Base-by-base conservation (phyloP, 257 asterid genomes). In the Lithospermum erythrorhizon region DNA sequence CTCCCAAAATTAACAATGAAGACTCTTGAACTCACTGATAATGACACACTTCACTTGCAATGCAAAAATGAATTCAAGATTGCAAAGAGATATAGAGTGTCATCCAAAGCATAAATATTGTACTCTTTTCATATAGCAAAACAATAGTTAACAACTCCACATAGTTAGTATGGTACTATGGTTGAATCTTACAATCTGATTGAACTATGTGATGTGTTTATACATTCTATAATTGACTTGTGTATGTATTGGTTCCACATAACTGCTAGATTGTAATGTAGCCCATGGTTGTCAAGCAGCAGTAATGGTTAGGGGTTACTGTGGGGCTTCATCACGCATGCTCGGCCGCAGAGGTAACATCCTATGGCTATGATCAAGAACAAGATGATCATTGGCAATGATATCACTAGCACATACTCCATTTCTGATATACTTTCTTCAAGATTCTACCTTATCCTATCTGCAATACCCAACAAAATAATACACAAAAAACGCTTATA, bases 341-440 rank as follows among this genome's bases (percentile, higher is more conserved):
- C 61, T 66, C 78, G 79, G 21, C 95, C 95, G 19, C 81, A 0
- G 11, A 84, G 64, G 75, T 75, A 87, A 67, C 87, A 82, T 35
- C 80, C 86, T 30, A 84, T 59, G 27, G 83, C 82, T 0, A 70
- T 27, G 8, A 87, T 79, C 61, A 82, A 55, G 53, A 82, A 53
- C 53, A 84, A 58, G 45, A 87, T 61, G 62, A 87, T 82, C 23
- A 80, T 21, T 15, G 95, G 94, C 21, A 82, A 27, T 9, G 95
- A 87, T 30, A 87, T 65, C 59, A 75, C 79, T 21, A 87, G 22
- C 58, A 80, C 74, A 55, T 68, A 82, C 22, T 75, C 83, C 94
- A 84, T 87, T 20, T 32, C 41, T 16, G 11, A 3, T 53, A n/a
- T 53, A 21, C 4, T 23, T 23, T 24, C 60, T 56, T 56, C 60